Evolutionary conservation across 305 asterid species (phyloP).

Genomic region (Fraxinus sp.): DNA sequence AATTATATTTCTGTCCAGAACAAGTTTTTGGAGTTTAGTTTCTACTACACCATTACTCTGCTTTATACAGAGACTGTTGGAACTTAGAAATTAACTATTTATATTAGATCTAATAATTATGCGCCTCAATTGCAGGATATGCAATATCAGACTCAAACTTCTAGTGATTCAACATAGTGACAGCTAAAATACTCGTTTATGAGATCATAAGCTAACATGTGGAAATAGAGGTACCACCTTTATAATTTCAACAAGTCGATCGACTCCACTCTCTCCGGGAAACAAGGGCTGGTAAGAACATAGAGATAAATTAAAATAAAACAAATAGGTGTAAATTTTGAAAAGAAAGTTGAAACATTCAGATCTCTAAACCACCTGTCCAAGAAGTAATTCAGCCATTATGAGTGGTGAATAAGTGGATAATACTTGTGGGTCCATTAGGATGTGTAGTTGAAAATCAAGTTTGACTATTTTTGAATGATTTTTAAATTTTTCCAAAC

Average conservation of each 20-base stretch:
- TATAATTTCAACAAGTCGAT: constrained; percentile 90
- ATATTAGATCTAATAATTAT: background rate
- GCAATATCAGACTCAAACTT: constrained; percentile 2
- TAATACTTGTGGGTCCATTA: too few species aligned
- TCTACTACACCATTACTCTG: background rate
- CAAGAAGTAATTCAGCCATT: constrained; percentile 94
- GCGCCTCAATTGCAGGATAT: constrained; percentile 5
- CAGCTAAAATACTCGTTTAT: constrained; percentile 12
- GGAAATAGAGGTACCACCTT: constrained; percentile 50
- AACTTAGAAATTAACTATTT: background rate
- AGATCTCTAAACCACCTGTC: constrained; percentile 53
- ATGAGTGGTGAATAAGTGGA: constrained; percentile 1
- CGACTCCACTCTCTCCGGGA: constrained; percentile 99
- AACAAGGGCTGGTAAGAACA: constrained; percentile 71
- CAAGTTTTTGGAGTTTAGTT: background rate
- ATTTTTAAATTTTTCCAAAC: too few species aligned
- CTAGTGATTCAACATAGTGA: constrained; percentile 11
- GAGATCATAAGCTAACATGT: constrained; percentile 9
- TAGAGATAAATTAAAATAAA: constrained; percentile 29
- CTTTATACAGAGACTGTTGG: background rate
- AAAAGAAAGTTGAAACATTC: constrained; percentile 7
- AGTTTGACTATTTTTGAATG: too few species aligned
- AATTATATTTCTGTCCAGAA: background rate
- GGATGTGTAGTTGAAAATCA: too few species aligned
- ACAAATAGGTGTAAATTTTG: constrained; percentile 13